phyloP scores from a whole-genome alignment of 2,329 filamentous ascomycete species.

The Penicillium verrucosum region DNA sequence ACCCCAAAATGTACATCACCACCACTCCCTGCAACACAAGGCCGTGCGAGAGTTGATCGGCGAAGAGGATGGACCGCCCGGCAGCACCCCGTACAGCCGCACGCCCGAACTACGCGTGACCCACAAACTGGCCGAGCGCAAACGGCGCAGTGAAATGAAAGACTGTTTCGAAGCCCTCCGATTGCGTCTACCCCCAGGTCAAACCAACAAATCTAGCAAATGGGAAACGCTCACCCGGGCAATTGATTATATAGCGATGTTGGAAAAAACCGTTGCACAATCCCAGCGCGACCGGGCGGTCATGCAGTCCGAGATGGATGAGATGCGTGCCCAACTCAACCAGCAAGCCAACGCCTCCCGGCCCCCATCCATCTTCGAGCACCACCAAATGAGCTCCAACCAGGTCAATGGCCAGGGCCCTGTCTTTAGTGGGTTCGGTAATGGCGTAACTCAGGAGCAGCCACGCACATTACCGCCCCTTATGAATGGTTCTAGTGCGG shows the following conservation, averaged over 20 bases:
- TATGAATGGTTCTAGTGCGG: slow-evolving; percentile 43
- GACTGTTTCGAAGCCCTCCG: slow-evolving; percentile 50
- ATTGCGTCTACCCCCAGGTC: slow-evolving; percentile 43
- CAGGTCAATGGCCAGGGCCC: slow-evolving; percentile 36
- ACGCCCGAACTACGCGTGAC: slow-evolving; percentile 50
- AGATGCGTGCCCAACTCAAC: slow-evolving; percentile 40
- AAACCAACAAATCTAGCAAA: slow-evolving; percentile 53
- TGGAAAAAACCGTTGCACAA: slow-evolving; percentile 43
- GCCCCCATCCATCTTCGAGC: slow-evolving; percentile 34
- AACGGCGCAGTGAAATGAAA: slow-evolving; percentile 53
- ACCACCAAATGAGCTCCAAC: slow-evolving; percentile 33
- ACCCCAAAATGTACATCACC: slow-evolving; percentile 48
- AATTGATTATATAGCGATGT: slow-evolving; percentile 48
- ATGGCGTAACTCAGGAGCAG: slow-evolving; percentile 39
- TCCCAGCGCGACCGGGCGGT: slow-evolving; percentile 39
- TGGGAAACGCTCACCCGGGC: slow-evolving; percentile 51
- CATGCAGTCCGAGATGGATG: slow-evolving; percentile 37
- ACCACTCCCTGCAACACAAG: slow-evolving; percentile 49
- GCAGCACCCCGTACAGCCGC: slow-evolving; percentile 48
- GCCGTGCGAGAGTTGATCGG: slow-evolving; percentile 48
- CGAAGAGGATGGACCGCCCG: slow-evolving; percentile 42
- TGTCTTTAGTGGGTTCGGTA: slow-evolving; percentile 30
- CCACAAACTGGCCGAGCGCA: slow-evolving; percentile 51
- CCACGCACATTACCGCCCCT: slow-evolving; percentile 48
- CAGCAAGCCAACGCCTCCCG: slow-evolving; percentile 35